Conservation (phyloP, 805 yeast genomes). For the Phaffomyces thermotolerans region DNA sequence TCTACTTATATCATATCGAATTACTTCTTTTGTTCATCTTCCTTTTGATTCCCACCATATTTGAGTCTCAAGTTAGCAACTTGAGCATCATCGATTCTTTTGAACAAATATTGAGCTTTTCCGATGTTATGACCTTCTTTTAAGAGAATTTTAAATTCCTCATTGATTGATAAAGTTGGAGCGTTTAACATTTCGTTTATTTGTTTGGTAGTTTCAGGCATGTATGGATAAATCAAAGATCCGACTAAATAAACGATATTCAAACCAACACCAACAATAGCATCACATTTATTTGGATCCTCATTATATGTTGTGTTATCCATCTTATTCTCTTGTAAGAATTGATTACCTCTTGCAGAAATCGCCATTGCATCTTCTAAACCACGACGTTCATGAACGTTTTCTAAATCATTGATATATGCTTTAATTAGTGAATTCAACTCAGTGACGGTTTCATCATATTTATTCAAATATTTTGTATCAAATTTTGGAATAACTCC, state of each 20-base stretch:
- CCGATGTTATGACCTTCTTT: conserved; percentile 81
- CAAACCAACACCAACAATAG: conserved; percentile 86
- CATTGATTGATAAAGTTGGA: conserved; percentile 72
- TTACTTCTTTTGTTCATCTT: conserved; percentile 2
- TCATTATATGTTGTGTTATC: conserved; percentile 80
- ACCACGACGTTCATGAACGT: conserved; percentile 78
- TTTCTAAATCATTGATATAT: conserved; percentile 71
- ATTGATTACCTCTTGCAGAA: conserved; percentile 88
- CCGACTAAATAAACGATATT: conserved; percentile 84
- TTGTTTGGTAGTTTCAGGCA: conserved; percentile 73
- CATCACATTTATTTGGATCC: conserved; percentile 75
- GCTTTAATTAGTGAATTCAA: conserved; percentile 51
- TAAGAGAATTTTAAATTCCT: conserved; percentile 61
- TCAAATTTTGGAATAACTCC: conserved; percentile 77
- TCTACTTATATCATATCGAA: not conserved
- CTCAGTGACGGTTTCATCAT: conserved; percentile 42
- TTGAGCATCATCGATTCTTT: conserved; percentile 85
- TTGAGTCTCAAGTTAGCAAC: conserved; percentile 78
- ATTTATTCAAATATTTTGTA: conserved; percentile 40
- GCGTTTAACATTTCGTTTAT: conserved; percentile 78
- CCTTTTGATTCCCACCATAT: conserved; percentile 72
- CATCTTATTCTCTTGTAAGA: conserved; percentile 91
- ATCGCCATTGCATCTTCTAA: conserved; percentile 86
- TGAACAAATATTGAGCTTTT: conserved; percentile 85
- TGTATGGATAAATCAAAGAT: conserved; percentile 76